Evolutionary conservation across 768 basidiomycete genomes (phyloP).

Genomic region (Boletus tomentosulus): DNA sequence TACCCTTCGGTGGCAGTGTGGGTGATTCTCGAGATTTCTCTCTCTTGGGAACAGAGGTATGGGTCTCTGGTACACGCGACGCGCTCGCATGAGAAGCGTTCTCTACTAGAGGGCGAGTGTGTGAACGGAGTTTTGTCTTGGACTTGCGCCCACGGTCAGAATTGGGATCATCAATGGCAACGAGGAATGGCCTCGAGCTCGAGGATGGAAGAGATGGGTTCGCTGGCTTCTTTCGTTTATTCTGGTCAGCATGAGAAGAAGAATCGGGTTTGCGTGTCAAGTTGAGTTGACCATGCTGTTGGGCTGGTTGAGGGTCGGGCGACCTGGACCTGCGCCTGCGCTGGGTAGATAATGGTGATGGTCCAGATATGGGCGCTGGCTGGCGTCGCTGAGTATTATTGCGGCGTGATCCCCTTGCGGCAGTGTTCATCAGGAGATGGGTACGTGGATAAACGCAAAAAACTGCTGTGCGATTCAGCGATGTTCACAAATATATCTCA

Average conservation of each 20-base stretch:
- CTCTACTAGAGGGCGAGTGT: conserved; percentile 21
- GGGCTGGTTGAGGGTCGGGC: conserved; percentile 25
- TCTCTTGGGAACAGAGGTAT: conserved; percentile 13
- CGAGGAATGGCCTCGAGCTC: conserved; percentile 23
- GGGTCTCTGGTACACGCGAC: conserved; percentile 9
- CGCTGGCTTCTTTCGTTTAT: conserved; percentile 30
- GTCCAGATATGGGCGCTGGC: conserved; percentile 11
- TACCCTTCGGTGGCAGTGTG: conserved; percentile 19
- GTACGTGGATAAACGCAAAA: background rate
- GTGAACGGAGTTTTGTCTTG: conserved; percentile 25
- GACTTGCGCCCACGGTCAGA: conserved; percentile 32
- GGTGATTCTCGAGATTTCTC: conserved; percentile 35
- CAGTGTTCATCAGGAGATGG: conserved; percentile 19
- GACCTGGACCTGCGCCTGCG: conserved; percentile 35
- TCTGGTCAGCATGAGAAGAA: conserved; percentile 17
- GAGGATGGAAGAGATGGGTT: conserved; percentile 12
- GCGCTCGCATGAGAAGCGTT: conserved; percentile 12
- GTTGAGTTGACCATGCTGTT: conserved; percentile 12
- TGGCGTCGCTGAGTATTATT: conserved; percentile 24
- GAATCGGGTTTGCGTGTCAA: conserved; percentile 18
- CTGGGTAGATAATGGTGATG: conserved; percentile 14
- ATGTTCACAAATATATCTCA: background rate
- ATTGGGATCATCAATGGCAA: conserved; percentile 25
- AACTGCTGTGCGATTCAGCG: conserved; percentile 1
- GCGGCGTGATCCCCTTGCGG: conserved; percentile 25